phyloP scores from a whole-genome alignment of 1,139 yeast species.

The Blastobotrys proliferans region DNA sequence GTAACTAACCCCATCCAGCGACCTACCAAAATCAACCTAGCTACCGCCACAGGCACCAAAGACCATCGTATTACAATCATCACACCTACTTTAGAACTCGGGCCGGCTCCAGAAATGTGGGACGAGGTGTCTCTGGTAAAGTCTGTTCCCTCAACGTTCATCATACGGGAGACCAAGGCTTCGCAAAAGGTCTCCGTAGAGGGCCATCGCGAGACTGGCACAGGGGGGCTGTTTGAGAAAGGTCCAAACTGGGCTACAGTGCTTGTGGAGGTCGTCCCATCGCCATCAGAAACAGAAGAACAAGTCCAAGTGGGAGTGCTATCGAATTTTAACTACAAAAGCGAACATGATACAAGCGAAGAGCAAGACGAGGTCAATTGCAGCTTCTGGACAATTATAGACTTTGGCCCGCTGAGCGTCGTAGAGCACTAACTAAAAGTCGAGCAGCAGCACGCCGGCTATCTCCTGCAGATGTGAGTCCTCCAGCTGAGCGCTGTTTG shows the following conservation, averaged over 20 bases:
- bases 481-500: constrained; percentile 19
- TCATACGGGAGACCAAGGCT: constrained; percentile 28
- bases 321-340: constrained; percentile 17
- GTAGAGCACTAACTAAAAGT: constrained; percentile 19
- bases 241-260: constrained; percentile 32
- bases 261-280: constrained; percentile 19
- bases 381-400: constrained; percentile 18
- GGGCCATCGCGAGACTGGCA: constrained; percentile 20
- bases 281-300: neutral
- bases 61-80: constrained; percentile 23
- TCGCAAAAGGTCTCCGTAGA: constrained; percentile 31
- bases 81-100: constrained; percentile 26
- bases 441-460: constrained; percentile 26
- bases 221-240: constrained; percentile 18
- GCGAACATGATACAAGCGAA: constrained; percentile 6
- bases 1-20: constrained; percentile 27
- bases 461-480: constrained; percentile 24
- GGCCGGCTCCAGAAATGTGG: constrained; percentile 27
- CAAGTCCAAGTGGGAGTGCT: constrained; percentile 24
- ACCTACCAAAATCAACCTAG: constrained; percentile 25
- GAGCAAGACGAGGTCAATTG: constrained; percentile 6
- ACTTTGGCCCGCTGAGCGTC: constrained; percentile 5
- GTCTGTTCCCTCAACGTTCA: constrained; percentile 28
- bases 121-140: constrained; percentile 29
- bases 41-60: constrained; percentile 19